These are phyloP conservation scores for Scheffersomyces parashehatae DNA, from an alignment of 1,139 yeast genomes.

Conservation along the genomic window DNA sequence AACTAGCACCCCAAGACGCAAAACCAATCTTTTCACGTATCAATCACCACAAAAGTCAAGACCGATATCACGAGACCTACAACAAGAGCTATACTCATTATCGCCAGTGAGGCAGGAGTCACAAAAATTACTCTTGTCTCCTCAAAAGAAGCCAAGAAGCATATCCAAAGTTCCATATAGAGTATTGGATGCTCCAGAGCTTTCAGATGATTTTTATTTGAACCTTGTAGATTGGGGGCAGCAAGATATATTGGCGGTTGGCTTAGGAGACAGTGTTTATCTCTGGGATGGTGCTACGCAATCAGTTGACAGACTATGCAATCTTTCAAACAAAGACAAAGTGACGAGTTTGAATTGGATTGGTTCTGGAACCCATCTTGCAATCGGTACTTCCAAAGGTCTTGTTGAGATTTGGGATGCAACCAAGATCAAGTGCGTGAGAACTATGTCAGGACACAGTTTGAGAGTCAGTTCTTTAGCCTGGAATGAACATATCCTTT, in stretches of 20 bases:
- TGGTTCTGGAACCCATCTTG: constrained; percentile 89
- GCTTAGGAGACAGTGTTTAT: constrained; percentile 84
- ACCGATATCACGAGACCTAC: constrained; percentile 61
- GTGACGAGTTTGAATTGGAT: constrained; percentile 92
- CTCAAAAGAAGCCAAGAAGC: constrained; percentile 74
- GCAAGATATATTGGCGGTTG: constrained; percentile 86
- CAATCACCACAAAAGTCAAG: constrained; percentile 66
- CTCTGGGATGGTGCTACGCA: constrained; percentile 91
- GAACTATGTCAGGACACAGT: constrained; percentile 92
- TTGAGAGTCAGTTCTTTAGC: constrained; percentile 84
- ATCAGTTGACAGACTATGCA: constrained; percentile 78
- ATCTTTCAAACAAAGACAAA: constrained; percentile 59
- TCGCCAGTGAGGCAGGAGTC: constrained; percentile 92
- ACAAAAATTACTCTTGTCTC: constrained; percentile 74
- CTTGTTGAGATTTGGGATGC: constrained; percentile 96
- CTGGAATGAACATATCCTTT: constrained; percentile 89
- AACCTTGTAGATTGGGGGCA: constrained; percentile 96
- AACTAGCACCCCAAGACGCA: constrained; percentile 55
- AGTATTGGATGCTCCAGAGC: constrained; percentile 94
- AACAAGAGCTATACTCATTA: constrained; percentile 73
- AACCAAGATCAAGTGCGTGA: constrained; percentile 73
- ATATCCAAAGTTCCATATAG: constrained; percentile 88
- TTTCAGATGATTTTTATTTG: constrained; percentile 90
- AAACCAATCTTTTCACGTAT: constrained; percentile 66
- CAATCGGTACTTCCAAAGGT: constrained; percentile 88